phyloP scores from a whole-genome alignment of 1,284 basidiomycete species.

The Apiotrichum porosum region DNA sequence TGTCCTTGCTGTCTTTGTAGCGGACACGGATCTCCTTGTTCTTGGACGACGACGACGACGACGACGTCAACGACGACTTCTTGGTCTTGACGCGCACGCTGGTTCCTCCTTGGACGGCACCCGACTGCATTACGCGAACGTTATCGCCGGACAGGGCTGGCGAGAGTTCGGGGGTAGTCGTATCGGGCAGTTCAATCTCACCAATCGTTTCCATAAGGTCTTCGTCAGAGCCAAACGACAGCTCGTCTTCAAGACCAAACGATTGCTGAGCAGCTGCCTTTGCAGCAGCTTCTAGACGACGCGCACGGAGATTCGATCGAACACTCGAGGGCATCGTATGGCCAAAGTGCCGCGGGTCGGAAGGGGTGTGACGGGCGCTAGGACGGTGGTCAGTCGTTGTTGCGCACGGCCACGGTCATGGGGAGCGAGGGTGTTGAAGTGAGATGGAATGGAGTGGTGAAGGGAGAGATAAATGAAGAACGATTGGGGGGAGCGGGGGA shows the following conservation, averaged over 20 bases:
- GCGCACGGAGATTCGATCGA: slow-evolving; percentile 5
- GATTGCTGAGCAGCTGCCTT: slow-evolving; percentile 5
- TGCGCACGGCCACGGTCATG: not conserved
- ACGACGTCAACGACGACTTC: not conserved
- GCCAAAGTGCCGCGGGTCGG: not conserved
- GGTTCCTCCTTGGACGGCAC: not conserved
- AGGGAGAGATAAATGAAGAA: slow-evolving; percentile 12
- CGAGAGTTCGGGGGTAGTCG: not conserved
- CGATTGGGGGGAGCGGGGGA: no score
- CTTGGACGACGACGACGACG: no score
- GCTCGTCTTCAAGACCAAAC: slow-evolving; percentile 42
- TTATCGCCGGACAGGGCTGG: not conserved
- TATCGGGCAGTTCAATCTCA: slow-evolving; percentile 16
- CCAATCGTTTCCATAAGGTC: slow-evolving; percentile 36
- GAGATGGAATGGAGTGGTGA: slow-evolving; percentile 48
- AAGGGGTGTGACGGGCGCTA: not conserved
- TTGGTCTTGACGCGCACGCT: not conserved
- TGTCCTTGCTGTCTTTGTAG: slow-evolving; percentile 9
- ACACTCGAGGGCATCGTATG: slow-evolving; percentile 3
- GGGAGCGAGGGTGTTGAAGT: not conserved
- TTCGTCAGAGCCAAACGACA: slow-evolving; percentile 38
- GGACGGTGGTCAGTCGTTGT: not conserved
- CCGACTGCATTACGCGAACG: no score
- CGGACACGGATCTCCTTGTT: slow-evolving; percentile 1
- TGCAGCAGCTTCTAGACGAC: not conserved